Base-by-base conservation (phyloP, 495 filamentous ascomycete genomes). In the Hypoxylon subgilvum region DNA sequence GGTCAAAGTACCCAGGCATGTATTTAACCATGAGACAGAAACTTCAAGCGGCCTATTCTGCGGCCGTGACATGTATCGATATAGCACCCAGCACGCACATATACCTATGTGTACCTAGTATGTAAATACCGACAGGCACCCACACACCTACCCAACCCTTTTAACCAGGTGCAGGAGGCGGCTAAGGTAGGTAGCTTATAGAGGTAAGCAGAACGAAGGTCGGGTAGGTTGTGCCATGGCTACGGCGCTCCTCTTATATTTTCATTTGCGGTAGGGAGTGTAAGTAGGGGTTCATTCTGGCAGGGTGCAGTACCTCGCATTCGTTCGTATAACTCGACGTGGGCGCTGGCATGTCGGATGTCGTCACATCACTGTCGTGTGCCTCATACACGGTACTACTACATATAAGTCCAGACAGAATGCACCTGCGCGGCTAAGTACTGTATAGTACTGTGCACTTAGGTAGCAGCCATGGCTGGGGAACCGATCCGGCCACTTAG, bases 301-400 rank as follows among this genome's bases (percentile, higher is more conserved):
- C n/a, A n/a, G n/a, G n/a, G n/a, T n/a, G n/a, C n/a, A n/a, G 27
- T 42, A 25, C 16, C n/a, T 25, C 6, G 23, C 39, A 39, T 39
- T n/a, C 30, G 8, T 10, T 34, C 31, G 44, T 23, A 47, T 6
- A 23, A 41, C 49, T 42, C 19, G 36, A 48, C 35, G 13, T 10
- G 40, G 31, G 32, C 54, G 36, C 39, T 36, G 23, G 44, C 46
- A 48, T 54, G 30, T 54, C 44, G 44, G 44, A 36, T 25, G 45
- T 49, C 44, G 38, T 61, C 57, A 61, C 44, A 43, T 50, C 57
- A 55, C 36, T 42, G 36, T 32, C 44, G 57, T 54, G 51, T 54
- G 40, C 40, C 40, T 14, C 38, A 30, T 36, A 52, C 13, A 14
- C 16, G 9, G 8, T n/a, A n/a, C n/a, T n/a, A n/a, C n/a, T n/a